phyloP scores from a whole-genome alignment of 2,329 filamentous ascomycete genomes.

The Penicillium sp. region DNA sequence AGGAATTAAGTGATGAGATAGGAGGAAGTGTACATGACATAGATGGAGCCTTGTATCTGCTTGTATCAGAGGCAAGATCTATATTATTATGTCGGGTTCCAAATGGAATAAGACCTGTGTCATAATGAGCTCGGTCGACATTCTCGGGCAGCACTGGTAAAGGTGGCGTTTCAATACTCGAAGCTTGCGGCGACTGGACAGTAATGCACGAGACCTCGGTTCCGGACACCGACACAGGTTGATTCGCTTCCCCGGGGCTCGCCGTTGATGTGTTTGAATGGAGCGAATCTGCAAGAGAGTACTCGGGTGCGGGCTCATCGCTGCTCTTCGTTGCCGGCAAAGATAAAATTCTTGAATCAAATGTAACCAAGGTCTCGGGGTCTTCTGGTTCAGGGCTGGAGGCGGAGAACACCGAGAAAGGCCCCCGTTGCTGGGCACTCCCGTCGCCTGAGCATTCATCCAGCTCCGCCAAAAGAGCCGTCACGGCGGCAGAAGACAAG shows the following conservation, averaged over 20 bases:
- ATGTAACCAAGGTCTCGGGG: background rate
- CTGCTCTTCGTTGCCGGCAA: background rate
- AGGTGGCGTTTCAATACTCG: background rate
- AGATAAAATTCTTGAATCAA: background rate
- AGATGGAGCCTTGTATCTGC: background rate
- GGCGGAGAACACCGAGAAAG: constrained; percentile 25
- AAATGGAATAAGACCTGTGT: background rate
- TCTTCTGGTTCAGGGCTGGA: background rate
- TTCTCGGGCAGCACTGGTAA: background rate
- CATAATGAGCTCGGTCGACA: background rate
- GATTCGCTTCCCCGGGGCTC: background rate
- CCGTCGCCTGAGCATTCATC: constrained; percentile 17
- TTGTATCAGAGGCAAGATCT: background rate
- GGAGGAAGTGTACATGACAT: background rate
- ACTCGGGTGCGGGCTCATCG: background rate
- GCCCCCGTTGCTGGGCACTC: constrained; percentile 18
- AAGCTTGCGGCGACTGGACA: background rate
- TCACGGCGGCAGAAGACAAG: constrained; percentile 19
- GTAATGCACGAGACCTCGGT: background rate
- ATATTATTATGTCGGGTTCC: background rate
- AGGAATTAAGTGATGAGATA: constrained; percentile 6
- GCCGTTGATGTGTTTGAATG: background rate
- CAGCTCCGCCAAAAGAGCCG: constrained; percentile 16
- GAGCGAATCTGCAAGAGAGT: background rate
- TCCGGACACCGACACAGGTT: background rate